Evolutionary conservation across 75 land plant genomes (phyloP).

Genomic region (Picea glauca): DNA sequence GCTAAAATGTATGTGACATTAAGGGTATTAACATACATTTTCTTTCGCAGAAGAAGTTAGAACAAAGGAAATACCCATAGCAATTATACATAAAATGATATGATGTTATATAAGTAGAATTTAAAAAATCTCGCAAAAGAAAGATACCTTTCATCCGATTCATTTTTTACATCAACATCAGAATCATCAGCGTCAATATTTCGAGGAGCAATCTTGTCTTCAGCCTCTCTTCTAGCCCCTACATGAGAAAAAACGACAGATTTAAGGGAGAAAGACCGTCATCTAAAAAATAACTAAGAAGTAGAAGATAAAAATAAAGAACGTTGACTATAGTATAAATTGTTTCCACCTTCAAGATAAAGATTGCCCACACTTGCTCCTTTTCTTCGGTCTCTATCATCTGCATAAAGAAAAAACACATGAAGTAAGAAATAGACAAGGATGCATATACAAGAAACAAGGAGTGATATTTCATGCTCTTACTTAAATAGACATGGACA

Average conservation of each 20-base stretch:
- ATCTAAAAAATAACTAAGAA: background rate
- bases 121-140: background rate
- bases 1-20: too few species aligned
- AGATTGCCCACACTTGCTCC: slow-evolving; percentile 34
- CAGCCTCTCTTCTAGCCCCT: slow-evolving; percentile 74
- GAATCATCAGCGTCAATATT: slow-evolving; percentile 96
- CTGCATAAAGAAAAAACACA: slow-evolving; percentile 31
- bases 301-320: slow-evolving; percentile 18
- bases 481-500: background rate
- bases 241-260: slow-evolving; percentile 1
- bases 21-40: too few species aligned
- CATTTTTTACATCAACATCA: slow-evolving; percentile 78
- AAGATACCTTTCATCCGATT: slow-evolving; percentile 73
- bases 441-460: too few species aligned
- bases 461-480: background rate
- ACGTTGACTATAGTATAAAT: background rate
- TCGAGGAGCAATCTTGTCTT: slow-evolving; percentile 64
- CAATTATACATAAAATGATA: too few species aligned
- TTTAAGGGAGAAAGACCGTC: background rate
- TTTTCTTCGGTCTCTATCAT: slow-evolving; percentile 82
- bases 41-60: too few species aligned
- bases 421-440: too few species aligned
- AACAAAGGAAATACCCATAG: too few species aligned
- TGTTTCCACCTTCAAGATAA: slow-evolving; percentile 53
- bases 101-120: too few species aligned